Percentiles rank a stretch among this genome's conserved stretches.
Conservation (phyloP, 1,139 yeast genomes). For the Zygoascus meyerae region DNA sequence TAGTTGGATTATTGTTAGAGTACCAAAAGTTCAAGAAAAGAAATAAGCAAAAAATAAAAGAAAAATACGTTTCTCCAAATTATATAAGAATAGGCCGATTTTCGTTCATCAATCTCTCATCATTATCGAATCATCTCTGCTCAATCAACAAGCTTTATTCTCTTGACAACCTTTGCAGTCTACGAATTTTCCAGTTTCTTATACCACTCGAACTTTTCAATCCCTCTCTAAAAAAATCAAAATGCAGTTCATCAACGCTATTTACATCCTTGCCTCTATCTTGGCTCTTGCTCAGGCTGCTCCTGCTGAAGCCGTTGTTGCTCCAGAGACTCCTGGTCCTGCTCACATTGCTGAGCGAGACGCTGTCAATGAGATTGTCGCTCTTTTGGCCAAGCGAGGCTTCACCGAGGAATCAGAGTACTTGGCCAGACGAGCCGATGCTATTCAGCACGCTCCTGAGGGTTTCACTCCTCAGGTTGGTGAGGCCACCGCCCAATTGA, state of each 20-base stretch:
- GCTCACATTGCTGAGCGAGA: slow-evolving; percentile 3
- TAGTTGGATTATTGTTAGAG: too few relatives aligned
- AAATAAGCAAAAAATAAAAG: too few relatives aligned
- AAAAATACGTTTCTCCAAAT: too few relatives aligned
- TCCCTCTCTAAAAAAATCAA: neutral
- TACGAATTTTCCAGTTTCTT: too few relatives aligned
- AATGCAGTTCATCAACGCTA: slow-evolving; percentile 6
- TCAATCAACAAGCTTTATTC: too few relatives aligned
- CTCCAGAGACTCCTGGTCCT: slow-evolving; percentile 3
- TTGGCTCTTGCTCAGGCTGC: slow-evolving; percentile 6
- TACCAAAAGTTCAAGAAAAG: too few relatives aligned
- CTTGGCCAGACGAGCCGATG: slow-evolving; percentile 7
- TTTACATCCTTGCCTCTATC: slow-evolving; percentile 3
- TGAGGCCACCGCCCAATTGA: slow-evolving; percentile 8
- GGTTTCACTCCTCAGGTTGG: slow-evolving; percentile 11
- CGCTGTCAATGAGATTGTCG: slow-evolving; percentile 1
- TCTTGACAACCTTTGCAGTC: too few relatives aligned
- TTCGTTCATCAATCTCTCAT: too few relatives aligned
- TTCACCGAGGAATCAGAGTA: slow-evolving; percentile 3
- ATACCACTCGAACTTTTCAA: too few relatives aligned
- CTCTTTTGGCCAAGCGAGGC: slow-evolving; percentile 3
- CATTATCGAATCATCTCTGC: too few relatives aligned
- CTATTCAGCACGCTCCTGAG: slow-evolving; percentile 13
- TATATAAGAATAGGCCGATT: too few relatives aligned
- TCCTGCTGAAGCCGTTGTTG: slow-evolving; percentile 4